Evolutionary conservation across 179 eudicot species (phyloP), one percentile per base, ranked within the genome.

Genomic region (Vitellaria paradoxa): DNA sequence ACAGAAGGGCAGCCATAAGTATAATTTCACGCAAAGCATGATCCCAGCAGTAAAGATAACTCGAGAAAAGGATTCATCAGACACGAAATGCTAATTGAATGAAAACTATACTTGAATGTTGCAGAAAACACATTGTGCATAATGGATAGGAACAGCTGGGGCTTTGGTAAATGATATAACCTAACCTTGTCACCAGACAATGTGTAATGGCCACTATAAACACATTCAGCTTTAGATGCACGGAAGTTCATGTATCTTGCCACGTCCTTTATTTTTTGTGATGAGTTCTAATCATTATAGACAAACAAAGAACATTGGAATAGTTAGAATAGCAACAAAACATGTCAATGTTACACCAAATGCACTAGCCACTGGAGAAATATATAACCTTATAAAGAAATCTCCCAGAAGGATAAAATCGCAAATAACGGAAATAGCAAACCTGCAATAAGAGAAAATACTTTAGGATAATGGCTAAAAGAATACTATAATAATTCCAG

Each of bases 371-470:
- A 67, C 17, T 45, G 74, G 60, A 14, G 13, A 17, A 64, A 56
- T 7, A 78, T 55, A 68, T 66, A 81, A 95, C 97, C 99, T 95
- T 93, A 79, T 93, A 95, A 59, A 95, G 84, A 74, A 95, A 95
- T 83, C 89, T 93, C 75, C 99, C 99, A 74, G 99, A 93, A 75
- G 97, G 88, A 84, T 82, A 93, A 84, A 95, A 90, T 82, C 94
- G 87, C 85, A 93, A 80, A 85, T 95, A 95, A 42, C 99, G 90
- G 86, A 80, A 95, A 85, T 95, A 95, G 82, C 99, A 95, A 26
- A 95, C 99, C 99, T 95, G 90, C 85, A 85, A 37, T 17, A 71
- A 49, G 73, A 79, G 59, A 9, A 67, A 70, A 68, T 7, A 56
- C 46, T 23, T 80, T 69, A 81, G 75, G 46, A 40, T n/a, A 45